Conservation (phyloP, 2,329 filamentous ascomycete species). For the Ophiostoma angusticollis region DNA sequence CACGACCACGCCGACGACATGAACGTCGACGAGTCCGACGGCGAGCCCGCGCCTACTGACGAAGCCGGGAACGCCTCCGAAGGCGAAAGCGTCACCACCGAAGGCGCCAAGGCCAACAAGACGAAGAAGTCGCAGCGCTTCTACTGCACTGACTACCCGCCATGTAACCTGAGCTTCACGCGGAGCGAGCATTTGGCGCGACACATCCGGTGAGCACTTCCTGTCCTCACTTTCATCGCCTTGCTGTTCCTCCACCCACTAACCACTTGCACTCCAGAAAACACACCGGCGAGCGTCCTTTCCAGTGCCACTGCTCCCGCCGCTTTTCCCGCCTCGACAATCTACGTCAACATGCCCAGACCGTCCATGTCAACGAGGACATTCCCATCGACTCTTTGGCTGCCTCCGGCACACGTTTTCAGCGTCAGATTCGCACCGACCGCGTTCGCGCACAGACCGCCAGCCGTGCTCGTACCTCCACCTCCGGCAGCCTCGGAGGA, state of each 20-base stretch:
- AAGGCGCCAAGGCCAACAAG: slow-evolving; percentile 60
- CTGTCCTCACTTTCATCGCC: slow-evolving; percentile 2
- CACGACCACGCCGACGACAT: slow-evolving; percentile 56
- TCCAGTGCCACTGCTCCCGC: slow-evolving; percentile 88
- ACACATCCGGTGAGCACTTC: slow-evolving; percentile 63
- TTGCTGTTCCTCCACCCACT: background rate
- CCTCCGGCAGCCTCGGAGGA: slow-evolving; percentile 57
- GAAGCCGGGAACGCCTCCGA: slow-evolving; percentile 47
- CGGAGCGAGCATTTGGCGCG: slow-evolving; percentile 88
- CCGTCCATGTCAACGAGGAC: slow-evolving; percentile 93
- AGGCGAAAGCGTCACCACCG: slow-evolving; percentile 49
- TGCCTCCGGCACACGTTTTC: slow-evolving; percentile 81
- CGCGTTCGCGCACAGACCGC: slow-evolving; percentile 61
- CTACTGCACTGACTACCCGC: slow-evolving; percentile 89
- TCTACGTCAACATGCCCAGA: slow-evolving; percentile 89
- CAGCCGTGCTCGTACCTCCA: slow-evolving; percentile 62
- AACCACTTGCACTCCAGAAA: slow-evolving; percentile 44
- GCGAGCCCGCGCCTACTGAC: no score
- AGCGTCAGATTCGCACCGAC: slow-evolving; percentile 82
- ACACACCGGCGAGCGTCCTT: slow-evolving; percentile 93
- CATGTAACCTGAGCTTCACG: slow-evolving; percentile 89
- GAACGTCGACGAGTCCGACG: slow-evolving; percentile 65
- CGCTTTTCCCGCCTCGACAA: slow-evolving; percentile 93
- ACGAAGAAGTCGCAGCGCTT: slow-evolving; percentile 97
- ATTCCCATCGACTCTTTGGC: slow-evolving; percentile 90